These are phyloP conservation scores for Cercospora brassicicola DNA, from an alignment of 2,329 filamentous ascomycete species.

Conservation along the genomic window DNA sequence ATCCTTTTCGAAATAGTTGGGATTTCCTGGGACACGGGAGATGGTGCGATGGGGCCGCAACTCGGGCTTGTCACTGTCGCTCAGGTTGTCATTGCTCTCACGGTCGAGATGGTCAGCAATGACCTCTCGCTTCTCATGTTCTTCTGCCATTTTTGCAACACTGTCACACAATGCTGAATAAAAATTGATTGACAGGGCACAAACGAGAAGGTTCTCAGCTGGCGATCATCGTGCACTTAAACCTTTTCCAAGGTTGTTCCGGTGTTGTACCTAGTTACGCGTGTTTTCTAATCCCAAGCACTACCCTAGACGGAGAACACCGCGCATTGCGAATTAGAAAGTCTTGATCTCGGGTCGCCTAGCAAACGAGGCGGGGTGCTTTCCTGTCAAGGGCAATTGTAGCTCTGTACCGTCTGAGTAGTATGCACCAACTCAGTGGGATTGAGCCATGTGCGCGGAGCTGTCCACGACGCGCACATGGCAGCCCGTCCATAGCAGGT, in stretches of 20 bases:
- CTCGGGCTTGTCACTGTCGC: background rate
- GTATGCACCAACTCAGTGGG: background rate
- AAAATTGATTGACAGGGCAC: background rate
- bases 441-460: background rate
- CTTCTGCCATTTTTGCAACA: background rate
- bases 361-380: background rate
- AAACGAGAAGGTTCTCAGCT: background rate
- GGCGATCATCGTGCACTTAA: background rate
- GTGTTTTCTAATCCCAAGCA: background rate
- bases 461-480: background rate
- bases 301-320: background rate
- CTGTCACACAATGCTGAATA: background rate
- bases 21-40: conserved; percentile 4
- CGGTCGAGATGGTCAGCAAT: background rate
- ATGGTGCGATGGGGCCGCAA: conserved; percentile 2
- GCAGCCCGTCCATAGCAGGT: background rate
- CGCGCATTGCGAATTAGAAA: background rate
- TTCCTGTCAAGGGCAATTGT: background rate
- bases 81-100: conserved; percentile 1
- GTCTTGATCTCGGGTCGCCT: background rate
- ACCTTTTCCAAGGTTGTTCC: background rate
- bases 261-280: background rate
- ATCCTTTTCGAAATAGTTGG: conserved; percentile 2
- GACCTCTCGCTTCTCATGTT: background rate
- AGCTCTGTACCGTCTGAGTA: background rate